A percentile compares a stretch with the other conserved stretches of the same genome.
Conservation (phyloP, 1,284 basidiomycete species). For the Rhodotorula sp. region DNA sequence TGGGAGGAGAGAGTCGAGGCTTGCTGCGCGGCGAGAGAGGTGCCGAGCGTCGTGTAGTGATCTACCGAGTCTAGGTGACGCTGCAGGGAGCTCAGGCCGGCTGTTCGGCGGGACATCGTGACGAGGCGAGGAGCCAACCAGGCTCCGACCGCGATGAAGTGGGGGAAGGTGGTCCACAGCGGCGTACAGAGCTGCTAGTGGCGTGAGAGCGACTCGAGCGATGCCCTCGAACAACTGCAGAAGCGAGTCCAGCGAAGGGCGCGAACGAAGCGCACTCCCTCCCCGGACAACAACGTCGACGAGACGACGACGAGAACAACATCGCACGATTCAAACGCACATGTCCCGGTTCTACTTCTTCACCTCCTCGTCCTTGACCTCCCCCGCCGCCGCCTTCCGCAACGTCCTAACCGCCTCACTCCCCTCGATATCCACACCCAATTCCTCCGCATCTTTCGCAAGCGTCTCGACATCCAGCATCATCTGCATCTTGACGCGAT, state of each 20-base stretch:
- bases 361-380: slow-evolving; percentile 19
- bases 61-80: slow-evolving; percentile 23
- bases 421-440: slow-evolving; percentile 65
- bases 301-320: neutral
- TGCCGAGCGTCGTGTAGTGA: slow-evolving; percentile 61
- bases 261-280: neutral
- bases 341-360: slow-evolving; percentile 5
- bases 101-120: slow-evolving; percentile 16
- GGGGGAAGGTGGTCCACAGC: neutral
- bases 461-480: slow-evolving; percentile 79
- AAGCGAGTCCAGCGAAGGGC: too few relatives aligned
- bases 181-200: too few relatives aligned
- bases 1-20: slow-evolving; percentile 75
- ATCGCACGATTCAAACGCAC: neutral
- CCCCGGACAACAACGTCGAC: neutral
- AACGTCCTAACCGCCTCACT: slow-evolving; percentile 62
- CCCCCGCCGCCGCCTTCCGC: slow-evolving; percentile 30
- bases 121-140: neutral
- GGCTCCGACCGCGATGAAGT: neutral
- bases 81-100: slow-evolving; percentile 22
- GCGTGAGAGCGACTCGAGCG: too few relatives aligned
- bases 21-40: slow-evolving; percentile 71
- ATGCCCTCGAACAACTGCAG: too few relatives aligned
- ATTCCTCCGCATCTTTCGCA: slow-evolving; percentile 66
- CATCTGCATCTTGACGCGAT: slow-evolving; percentile 74